Base-by-base conservation (phyloP, 306 rosid genomes). In the Ammopiptanthus mongolicus region DNA sequence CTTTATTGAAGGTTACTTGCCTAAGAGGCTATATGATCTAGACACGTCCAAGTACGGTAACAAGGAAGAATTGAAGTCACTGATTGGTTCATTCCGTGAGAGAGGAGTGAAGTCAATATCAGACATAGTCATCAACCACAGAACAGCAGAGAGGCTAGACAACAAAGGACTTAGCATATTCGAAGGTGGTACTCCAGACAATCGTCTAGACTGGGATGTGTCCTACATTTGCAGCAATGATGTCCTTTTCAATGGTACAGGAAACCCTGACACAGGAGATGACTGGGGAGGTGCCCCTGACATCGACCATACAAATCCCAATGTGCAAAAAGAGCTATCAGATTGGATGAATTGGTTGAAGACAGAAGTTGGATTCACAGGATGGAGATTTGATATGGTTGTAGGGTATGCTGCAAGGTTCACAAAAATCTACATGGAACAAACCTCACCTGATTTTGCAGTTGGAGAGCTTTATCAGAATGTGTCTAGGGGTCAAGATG, bases 321-420 rank as follows among this genome's bases (percentile, higher is more conserved):
- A 58, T 21, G 97, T 89, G 5, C 89, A 86, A 42, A 52, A 21
- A 0, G 90, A 85, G 80, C 31, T 89, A 0, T 80, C 91, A 2
- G 97, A 87, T 10, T 88, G 97, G 93, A 80, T 91, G 91, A 91
- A 84, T 18, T 91, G 93, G 96, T 15, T 91, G 17, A 88, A 88
- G 60, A 65, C 86, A 1, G 93, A 91, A 1, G 77, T 91, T 28
- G 93, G 93, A n/a, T 91, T 75, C 11, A 82, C 37, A 0, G 96
- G 93, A 1, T 91, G 93, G 90, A 77, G 93, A 65, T 82, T 91
- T 18, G 96, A 91, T 36, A 80, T 88, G 77, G 97, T 86, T 5
- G 80, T 39, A 4, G 97, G 97, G 0, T 91, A 86, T 48, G 82
- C 87, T 9, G 84, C 97, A 0, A 48, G 70, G 15, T 66, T 81